These are phyloP conservation scores for Torulaspora pretoriensis DNA, from an alignment of 1,139 yeast species.

Conservation along the genomic window DNA sequence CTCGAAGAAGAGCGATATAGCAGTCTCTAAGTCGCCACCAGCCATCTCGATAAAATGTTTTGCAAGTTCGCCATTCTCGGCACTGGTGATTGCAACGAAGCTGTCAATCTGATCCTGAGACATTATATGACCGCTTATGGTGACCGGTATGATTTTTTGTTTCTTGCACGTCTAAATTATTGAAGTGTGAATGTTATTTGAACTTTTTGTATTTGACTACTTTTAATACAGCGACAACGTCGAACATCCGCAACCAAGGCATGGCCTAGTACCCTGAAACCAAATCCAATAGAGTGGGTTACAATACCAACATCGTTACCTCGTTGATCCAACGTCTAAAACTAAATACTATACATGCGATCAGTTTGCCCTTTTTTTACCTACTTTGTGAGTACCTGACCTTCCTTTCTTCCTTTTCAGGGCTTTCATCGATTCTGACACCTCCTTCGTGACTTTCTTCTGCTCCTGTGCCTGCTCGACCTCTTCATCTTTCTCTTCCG, in stretches of 20 bases:
- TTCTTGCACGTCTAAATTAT: neutral
- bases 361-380: constrained; percentile 7
- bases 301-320: no score
- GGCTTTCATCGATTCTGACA: constrained; percentile 5
- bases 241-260: neutral
- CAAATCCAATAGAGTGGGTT: no score
- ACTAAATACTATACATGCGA: neutral
- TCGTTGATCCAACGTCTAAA: no score
- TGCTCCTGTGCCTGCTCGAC: constrained; percentile 11
- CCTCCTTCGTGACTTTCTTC: constrained; percentile 3
- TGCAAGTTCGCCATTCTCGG: constrained; percentile 65
- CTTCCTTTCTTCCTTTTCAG: constrained; percentile 5
- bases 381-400: constrained; percentile 5
- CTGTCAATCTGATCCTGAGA: constrained; percentile 51
- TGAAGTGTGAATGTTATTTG: neutral
- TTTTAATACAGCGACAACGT: neutral
- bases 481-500: constrained; percentile 15
- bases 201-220: neutral
- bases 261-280: neutral
- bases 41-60: constrained; percentile 75
- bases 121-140: constrained; percentile 29
- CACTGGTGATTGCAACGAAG: constrained; percentile 82
- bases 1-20: constrained; percentile 82
- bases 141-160: neutral
- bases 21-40: constrained; percentile 75